Base-by-base conservation (phyloP, 2,329 filamentous ascomycete species). In the Monosporascus sp. region DNA sequence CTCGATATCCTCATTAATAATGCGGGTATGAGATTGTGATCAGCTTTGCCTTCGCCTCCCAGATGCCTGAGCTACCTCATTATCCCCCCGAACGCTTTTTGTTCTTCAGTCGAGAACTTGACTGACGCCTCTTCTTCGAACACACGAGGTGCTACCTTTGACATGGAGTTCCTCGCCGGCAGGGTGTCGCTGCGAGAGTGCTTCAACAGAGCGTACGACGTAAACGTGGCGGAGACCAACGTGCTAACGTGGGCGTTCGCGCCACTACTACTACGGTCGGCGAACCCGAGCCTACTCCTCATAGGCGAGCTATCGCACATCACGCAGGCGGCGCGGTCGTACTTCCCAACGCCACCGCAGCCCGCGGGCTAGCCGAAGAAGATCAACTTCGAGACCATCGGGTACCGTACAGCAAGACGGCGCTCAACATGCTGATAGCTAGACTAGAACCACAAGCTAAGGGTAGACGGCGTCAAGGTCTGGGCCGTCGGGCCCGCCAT, bases 1-100 rank as follows among this genome's bases (percentile, higher is more conserved):
- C 39, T 85, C 2, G 81, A 85, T 48, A 65, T 70, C 2, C 70
- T 85, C 0, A 64, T 85, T 53, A 84, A 84, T 66, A 84, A 85
- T 51, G 82, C 77, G 0, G 81, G 78, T 73, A 65, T 11, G 62
- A 14, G 31, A 5, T 34, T 11, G 31, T 14, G 31, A 34, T 34
- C 11, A 14, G 31, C 4, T 11, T 34, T 14, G 31, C 31, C 31
- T 14, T 5, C 4, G 11, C 31, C 31, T 34, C 31, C 31, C 4
- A 2, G 31, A 34, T 34, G 31, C 11, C 31, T 34, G 31, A 14
- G 31, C 31, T 1, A 14, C 31, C 27, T 14, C 4, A 5, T 5
- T 34, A 34, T 34, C 31, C 31, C 27, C 9, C 2, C 31, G 31
- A 14, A 34, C 11, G 11, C 11, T 34, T 34, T 9, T 34, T 34